Base-by-base conservation (phyloP, 2,329 filamentous ascomycete genomes). In the Talaromyces funiculosus region DNA sequence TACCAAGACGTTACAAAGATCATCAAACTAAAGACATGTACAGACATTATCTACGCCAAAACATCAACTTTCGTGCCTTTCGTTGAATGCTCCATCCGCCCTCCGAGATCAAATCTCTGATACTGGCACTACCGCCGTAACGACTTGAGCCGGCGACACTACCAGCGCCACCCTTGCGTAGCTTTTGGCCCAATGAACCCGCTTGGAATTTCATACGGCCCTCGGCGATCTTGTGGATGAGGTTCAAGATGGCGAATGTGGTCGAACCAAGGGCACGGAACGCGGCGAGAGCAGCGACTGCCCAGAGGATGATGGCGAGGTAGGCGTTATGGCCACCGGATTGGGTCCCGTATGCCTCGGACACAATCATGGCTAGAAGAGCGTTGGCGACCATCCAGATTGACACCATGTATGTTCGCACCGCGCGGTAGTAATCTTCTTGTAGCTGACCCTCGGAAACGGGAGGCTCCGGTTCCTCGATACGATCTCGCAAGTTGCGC, bases 401-500 rank as follows among this genome's bases (percentile, higher is more conserved):
- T 45, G 96, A 86, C 12, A 99, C 94, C 87, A 99, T 95, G 85
- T 99, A 99, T 0, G 94, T 99, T 59, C 94, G 87, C 57, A 99
- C 94, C 42, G 89, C 90, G 74, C 92, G 90, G 83, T 99, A 99
- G 82, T 99, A 99, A 77, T 99, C 94, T 75, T 99, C 94, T 75
- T 99, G 94, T 76, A 92, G 78, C 77, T 97, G 94, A 0, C 84
- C 81, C 68, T 97, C 93, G 45, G 84, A 86, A 16, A 85, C 68
- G 0, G 80, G 75, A 0, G 83, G 74, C 12, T 76, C 73, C 10
- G 89, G 81, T 0, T 97, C 93, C 72, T 96, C 92, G 68, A 99
- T 82, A 47, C 94, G 84, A 71, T 99, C 94, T 56, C 94, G 90
- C 4, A 99, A 88, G 74, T 99, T 99, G 64, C 94, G 90, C 26